Base-by-base conservation (phyloP, 129 eudicot genomes). In the Arctium minus region DNA sequence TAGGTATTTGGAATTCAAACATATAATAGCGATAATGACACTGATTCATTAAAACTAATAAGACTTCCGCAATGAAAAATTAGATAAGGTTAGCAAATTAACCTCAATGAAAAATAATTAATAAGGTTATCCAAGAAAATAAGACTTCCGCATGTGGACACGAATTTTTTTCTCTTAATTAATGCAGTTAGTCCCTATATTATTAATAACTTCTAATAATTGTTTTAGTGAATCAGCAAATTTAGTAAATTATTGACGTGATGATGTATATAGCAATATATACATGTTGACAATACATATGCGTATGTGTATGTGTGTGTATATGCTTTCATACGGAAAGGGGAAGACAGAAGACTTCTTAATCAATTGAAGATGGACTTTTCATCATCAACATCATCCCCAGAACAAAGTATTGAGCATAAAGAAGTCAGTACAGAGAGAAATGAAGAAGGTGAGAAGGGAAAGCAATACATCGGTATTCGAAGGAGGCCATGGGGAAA, bases 401-500 rank as follows among this genome's bases (percentile, higher is more conserved):
- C 13, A 56, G 18, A 17, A 15, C 65, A 4, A 56, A 56, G 15
- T 46, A 46, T 0, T 15, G 8, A 56, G 65, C 65, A 80, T 22
- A 38, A 80, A 72, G 78, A 56, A n/a, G 40, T 53, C 37, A 72
- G 53, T 36, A 53, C 48, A 9, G 83, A 70, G 11, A 71, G 29
- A 30, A 72, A 32, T 71, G 86, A 80, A 77, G 77, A 83, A 76
- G 40, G 56, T 17, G 70, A 83, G 44, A 84, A 78, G 80, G 77
- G 44, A 39, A 89, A 65, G 31, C 80, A 81, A 27, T 89, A 84
- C 77, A 85, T 87, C 18, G 90, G 92, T 2, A 80, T 89, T 1
- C 78, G 92, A 70, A 89, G 74, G 75, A 72, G 90, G 70, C 90
- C 90, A 17, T 87, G 88, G 92, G 92, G 92, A 37, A 89, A 89